A percentile compares a stretch with the other conserved stretches of the same genome.
Conservation (phyloP, 1,139 yeast genomes). For the Sugiyamaella grinbergsii region DNA sequence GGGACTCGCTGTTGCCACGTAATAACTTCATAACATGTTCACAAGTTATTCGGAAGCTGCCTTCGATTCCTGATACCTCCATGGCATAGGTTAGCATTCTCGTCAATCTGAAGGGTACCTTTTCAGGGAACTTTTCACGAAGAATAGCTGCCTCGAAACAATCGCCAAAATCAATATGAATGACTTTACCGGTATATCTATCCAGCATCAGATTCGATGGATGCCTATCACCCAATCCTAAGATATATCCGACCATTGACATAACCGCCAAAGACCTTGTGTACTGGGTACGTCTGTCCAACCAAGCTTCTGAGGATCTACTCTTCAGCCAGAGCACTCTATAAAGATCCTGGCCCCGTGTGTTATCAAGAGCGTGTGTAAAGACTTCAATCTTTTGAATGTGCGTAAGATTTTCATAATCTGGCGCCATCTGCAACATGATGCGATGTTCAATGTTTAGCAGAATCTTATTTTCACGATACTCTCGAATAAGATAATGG, state of each 20-base stretch:
- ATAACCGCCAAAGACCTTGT: constrained; percentile 95
- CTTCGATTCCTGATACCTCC: constrained; percentile 99
- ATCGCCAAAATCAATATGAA: constrained; percentile 98
- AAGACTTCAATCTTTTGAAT: constrained; percentile 95
- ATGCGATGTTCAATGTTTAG: constrained; percentile 92
- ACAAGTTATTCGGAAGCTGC: constrained; percentile 93
- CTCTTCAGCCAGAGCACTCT: constrained; percentile 96
- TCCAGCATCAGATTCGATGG: constrained; percentile 97
- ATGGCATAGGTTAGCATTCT: constrained; percentile 97
- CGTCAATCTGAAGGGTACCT: constrained; percentile 95
- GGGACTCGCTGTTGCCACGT: constrained; percentile 89
- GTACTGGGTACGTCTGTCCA: constrained; percentile 93
- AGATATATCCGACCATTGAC: constrained; percentile 97
- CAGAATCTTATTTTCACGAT: constrained; percentile 87
- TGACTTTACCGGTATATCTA: constrained; percentile 88
- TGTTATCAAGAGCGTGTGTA: constrained; percentile 92
- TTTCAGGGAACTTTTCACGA: constrained; percentile 96
- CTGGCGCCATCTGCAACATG: constrained; percentile 98
- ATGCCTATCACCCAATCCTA: constrained; percentile 97
- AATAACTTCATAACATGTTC: constrained; percentile 96
- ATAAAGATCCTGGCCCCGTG: constrained; percentile 94
- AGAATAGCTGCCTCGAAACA: constrained; percentile 98
- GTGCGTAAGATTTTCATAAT: constrained; percentile 84
- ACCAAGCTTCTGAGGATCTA: constrained; percentile 95
- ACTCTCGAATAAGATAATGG: constrained; percentile 89